Evolutionary conservation across 148 eudicot species (phyloP).

Genomic region (Chenopodium quinoa): DNA sequence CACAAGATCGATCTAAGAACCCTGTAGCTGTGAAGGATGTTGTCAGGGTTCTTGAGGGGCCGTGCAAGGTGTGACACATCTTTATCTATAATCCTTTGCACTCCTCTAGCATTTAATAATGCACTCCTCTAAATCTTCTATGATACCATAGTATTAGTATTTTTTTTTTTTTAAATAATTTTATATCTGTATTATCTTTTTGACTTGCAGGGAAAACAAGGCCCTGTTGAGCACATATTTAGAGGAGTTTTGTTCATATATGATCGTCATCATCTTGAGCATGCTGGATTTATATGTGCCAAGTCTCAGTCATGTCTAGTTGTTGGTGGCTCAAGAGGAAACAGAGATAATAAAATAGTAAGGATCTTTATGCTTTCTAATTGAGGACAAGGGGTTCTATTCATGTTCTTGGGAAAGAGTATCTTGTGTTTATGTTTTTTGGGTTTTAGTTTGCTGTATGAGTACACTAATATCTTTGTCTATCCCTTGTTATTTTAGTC

Average conservation of each 20-base stretch:
- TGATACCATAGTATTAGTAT: background rate
- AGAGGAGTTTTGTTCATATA: conserved; percentile 71
- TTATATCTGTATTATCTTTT: background rate
- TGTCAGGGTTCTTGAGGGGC: conserved; percentile 74
- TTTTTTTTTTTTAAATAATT: too few species aligned
- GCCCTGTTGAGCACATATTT: conserved; percentile 91
- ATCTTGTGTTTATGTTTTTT: too few species aligned
- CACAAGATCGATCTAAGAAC: conserved; percentile 76
- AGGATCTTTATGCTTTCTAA: conserved; percentile 6
- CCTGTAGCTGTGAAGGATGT: conserved; percentile 81
- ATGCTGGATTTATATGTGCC: conserved; percentile 95
- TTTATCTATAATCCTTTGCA: background rate
- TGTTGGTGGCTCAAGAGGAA: conserved; percentile 82
- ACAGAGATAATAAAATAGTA: conserved; percentile 63
- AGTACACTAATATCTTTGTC: background rate
- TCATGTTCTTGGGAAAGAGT: background rate
- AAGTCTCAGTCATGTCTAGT: conserved; percentile 75
- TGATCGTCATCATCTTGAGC: conserved; percentile 98
- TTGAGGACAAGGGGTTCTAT: background rate
- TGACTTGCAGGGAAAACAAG: conserved; percentile 86
- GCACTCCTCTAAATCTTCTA: background rate
- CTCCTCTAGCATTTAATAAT: background rate
- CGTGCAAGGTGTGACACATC: conserved; percentile 55
- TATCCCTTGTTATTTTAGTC: too few species aligned
- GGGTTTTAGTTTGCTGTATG: background rate